Evolutionary conservation across 169 alveolate species (phyloP).

Genomic region (Cryptosporidium ubiquitum): DNA sequence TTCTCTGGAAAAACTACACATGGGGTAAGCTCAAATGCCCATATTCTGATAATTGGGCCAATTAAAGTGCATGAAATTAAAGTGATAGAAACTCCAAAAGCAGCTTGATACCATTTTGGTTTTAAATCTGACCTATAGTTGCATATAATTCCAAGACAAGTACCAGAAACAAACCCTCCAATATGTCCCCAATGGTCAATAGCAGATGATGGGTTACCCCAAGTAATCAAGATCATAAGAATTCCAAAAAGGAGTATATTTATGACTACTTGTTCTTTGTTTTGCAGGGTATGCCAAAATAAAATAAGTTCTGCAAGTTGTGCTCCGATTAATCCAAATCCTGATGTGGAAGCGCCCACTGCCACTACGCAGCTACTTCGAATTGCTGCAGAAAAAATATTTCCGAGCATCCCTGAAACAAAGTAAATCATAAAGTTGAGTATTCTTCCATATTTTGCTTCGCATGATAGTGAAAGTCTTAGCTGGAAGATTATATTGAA

Average conservation of each 20-base stretch:
- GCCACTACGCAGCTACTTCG: slow-evolving; percentile 81
- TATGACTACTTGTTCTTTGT: slow-evolving; percentile 81
- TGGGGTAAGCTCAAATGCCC: slow-evolving; percentile 63
- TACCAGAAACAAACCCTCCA: slow-evolving; percentile 85
- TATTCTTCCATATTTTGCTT: slow-evolving; percentile 82
- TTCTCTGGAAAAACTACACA: slow-evolving; percentile 53
- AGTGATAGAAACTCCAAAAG: slow-evolving; percentile 60
- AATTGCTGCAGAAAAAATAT: slow-evolving; percentile 82
- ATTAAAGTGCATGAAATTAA: not conserved
- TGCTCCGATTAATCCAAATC: slow-evolving; percentile 85
- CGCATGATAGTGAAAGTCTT: slow-evolving; percentile 84
- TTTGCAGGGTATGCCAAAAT: slow-evolving; percentile 84
- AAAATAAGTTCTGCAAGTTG: slow-evolving; percentile 84
- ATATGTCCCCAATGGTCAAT: slow-evolving; percentile 86
- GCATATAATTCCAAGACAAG: slow-evolving; percentile 80
- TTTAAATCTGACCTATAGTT: slow-evolving; percentile 80
- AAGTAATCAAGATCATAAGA: slow-evolving; percentile 80
- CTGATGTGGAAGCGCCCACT: slow-evolving; percentile 88
- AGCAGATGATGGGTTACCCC: slow-evolving; percentile 83
- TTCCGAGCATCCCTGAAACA: slow-evolving; percentile 82
- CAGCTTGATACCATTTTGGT: slow-evolving; percentile 81
- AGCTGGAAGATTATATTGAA: slow-evolving; percentile 85
- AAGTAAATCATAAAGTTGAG: slow-evolving; percentile 77
- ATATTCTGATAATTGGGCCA: slow-evolving; percentile 65
- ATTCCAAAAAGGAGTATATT: slow-evolving; percentile 82